These are phyloP conservation scores for Cyberlindnera veronae DNA, from an alignment of 805 yeast species.

Conservation along the genomic window DNA sequence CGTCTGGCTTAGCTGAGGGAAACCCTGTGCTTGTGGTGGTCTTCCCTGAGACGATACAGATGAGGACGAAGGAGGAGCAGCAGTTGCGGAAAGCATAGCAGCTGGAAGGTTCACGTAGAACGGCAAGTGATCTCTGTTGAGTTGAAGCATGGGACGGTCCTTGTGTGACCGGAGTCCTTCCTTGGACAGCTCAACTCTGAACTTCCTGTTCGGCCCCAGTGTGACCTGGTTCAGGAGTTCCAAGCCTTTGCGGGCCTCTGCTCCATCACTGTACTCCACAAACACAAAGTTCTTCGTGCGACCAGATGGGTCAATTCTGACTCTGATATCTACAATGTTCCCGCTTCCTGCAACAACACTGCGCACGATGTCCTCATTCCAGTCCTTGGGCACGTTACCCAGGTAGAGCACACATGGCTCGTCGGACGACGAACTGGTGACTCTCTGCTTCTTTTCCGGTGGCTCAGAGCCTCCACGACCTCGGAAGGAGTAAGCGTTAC, in stretches of 20 bases:
- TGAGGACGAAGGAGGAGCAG: too few species aligned
- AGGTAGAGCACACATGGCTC: constrained; percentile 45
- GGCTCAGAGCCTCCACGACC: constrained; percentile 16
- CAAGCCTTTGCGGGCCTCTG: constrained; percentile 51
- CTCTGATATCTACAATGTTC: constrained; percentile 60
- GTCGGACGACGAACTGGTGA: constrained; percentile 4
- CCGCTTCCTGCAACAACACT: constrained; percentile 74
- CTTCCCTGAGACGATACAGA: too few species aligned
- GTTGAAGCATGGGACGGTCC: constrained; percentile 39
- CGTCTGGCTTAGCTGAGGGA: constrained; percentile 4
- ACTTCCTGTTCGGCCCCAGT: constrained; percentile 40
- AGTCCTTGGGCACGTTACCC: constrained; percentile 66
- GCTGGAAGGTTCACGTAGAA: constrained; percentile 54
- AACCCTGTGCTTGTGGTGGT: constrained; percentile 3
- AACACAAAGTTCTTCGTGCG: constrained; percentile 67
- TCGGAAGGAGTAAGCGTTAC: constrained; percentile 17
- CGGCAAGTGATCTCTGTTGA: constrained; percentile 49
- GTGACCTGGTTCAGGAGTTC: constrained; percentile 41
- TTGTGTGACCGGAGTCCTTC: constrained; percentile 47
- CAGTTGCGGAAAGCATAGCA: too few species aligned
- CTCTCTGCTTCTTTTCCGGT: constrained; percentile 15
- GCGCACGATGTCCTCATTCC: constrained; percentile 62
- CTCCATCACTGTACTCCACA: constrained; percentile 51
- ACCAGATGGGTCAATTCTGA: constrained; percentile 36
- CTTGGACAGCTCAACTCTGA: constrained; percentile 58